phyloP scores from a whole-genome alignment of 192 early-diverging fungal species.

The Coemansia sp. region DNA sequence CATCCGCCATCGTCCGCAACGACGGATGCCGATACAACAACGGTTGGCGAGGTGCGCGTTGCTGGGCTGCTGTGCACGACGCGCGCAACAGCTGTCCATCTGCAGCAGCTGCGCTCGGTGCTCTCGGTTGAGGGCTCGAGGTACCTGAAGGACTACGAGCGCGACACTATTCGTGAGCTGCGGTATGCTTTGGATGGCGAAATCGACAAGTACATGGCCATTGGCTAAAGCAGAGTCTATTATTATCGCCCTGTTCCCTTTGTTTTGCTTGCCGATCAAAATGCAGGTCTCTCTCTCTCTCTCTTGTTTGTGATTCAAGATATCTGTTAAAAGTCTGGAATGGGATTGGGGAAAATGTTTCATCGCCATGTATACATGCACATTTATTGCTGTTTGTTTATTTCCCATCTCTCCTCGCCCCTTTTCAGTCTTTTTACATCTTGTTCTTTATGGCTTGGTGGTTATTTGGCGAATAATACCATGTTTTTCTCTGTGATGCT shows the following conservation, averaged over 20 bases:
- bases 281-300: not conserved
- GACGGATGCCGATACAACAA: not conserved
- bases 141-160: constrained; percentile 48
- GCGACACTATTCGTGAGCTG: constrained; percentile 35
- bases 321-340: not conserved
- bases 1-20: not conserved
- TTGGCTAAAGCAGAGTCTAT: not conserved
- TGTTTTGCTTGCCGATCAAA: not conserved
- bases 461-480: too few species aligned
- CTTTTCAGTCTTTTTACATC: too few species aligned
- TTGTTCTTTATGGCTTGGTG: too few species aligned
- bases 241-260: not conserved
- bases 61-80: constrained; percentile 43
- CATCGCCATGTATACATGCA: too few species aligned
- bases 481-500: too few species aligned
- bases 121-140: constrained; percentile 24
- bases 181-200: constrained; percentile 22
- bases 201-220: constrained; percentile 35
- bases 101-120: constrained; percentile 31
- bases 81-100: constrained; percentile 12
- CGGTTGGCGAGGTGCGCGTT: constrained; percentile 15
- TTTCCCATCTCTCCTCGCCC: too few species aligned
- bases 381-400: too few species aligned
- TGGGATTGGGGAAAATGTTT: too few species aligned
- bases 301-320: not conserved